Base-by-base conservation (phyloP, 169 alveolate species). In the Eimeria maxima region DNA sequence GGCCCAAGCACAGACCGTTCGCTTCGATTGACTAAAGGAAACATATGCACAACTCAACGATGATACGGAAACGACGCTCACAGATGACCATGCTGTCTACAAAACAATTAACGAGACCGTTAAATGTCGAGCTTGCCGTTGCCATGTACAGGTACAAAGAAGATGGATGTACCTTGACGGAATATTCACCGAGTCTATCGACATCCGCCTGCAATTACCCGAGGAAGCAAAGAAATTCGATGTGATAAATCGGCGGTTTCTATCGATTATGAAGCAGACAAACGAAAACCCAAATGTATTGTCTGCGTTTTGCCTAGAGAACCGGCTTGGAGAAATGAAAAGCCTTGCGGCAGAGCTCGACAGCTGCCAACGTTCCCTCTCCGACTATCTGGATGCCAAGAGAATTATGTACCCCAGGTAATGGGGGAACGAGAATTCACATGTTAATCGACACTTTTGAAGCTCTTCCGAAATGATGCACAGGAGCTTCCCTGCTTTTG, bases 161-260 rank as follows among this genome's bases (percentile, higher is more conserved):
- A 98, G 98, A 96, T 98, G 99, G 99, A 98, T 98, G 97, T 98
- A 99, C 97, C 97, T 99, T 67, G 99, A 98, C 97, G 97, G 99
- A 96, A 98, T 98, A 93, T 99, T 98, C 96, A 98, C 98, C 38
- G 99, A 99, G 42, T 97, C 98, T 81, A 99, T 98, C 96, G 99
- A 99, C 97, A 98, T 99, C 81, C 98, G 99, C 80, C 96, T 98
- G 97, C 98, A 98, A 97, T 97, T 99, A 74, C 98, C 98, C n/a
- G 99, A 99, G 95, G 99, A 98, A 97, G 99, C 99, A 20, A 99
- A 99, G 96, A 98, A 98, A 96, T 98, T 98, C 96, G 99, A 97
- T 89, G 97, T 97, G 83, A 98, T 98, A 47, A 98, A 98, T 95
- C 97, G 97, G 73, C 97, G 97, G 53, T 98, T 98, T 95, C 97